Evolutionary conservation across 2,329 filamentous ascomycete species (phyloP), one percentile per base, ranked within the genome.

Genomic region (Phialemonium atrogriseum): DNA sequence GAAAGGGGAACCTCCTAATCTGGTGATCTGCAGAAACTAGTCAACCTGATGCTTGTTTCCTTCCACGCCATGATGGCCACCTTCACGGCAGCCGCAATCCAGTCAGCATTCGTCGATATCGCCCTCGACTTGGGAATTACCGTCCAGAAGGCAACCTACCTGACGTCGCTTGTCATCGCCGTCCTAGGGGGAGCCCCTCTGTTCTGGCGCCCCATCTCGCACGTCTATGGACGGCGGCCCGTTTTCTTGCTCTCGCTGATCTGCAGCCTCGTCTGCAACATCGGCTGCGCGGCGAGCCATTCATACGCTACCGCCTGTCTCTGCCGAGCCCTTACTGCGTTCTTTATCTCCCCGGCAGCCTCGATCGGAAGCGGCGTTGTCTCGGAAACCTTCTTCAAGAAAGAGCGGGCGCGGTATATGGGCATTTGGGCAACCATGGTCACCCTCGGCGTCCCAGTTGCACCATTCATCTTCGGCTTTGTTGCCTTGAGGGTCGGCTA

Each of bases 51-150:
- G 9, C 59, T 75, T 8, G 68, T 77, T 11, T 66, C 69, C 0
- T 70, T 73, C 43, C 68, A 76, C 34, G 66, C 69, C 17, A 66
- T 66, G 50, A 75, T 75, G 65, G 60, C 62, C 26, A 70, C 68
- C 1, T 74, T 76, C 40, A 68, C 59, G 2, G 68, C 71, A 1
- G 59, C 69, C 0, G 52, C 60, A 5, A 73, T 76, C 39, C 68
- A 71, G 37, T 64, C 66, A 3, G 70, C 68, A 4, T 77, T 68
- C 43, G 59, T 63, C 27, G 54, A 59, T 14, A 74, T 77, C 18
- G 59, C 68, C 2, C 49, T 55, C 18, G 70, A 75, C 27, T 50
- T 76, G 2, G 51, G 51, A 12, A 58, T 66, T 23, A 59, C 55
- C 9, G 47, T 77, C 1, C 67, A 70, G 30, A 50, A 51, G 3